phyloP scores from a whole-genome alignment of 768 basidiomycete genomes.

The Scleroderma bovista region DNA sequence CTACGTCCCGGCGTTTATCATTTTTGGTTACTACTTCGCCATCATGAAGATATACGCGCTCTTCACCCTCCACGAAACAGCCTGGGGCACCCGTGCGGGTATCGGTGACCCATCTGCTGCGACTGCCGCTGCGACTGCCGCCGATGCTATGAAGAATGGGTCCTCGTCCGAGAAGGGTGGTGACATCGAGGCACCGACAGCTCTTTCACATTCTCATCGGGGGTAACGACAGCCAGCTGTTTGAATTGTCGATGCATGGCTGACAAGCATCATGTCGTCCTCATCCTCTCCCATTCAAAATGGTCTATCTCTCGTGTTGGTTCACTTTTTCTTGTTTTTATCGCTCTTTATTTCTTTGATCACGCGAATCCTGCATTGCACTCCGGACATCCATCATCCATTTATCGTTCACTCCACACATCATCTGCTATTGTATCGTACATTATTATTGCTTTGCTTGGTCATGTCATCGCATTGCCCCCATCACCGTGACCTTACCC shows the following conservation, averaged over 20 bases:
- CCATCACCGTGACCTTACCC: neutral
- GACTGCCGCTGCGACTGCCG: slow-evolving; percentile 52
- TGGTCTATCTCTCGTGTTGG: neutral
- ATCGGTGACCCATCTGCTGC: slow-evolving; percentile 80
- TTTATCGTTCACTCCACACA: neutral
- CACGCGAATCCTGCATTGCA: neutral
- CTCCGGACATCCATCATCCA: neutral
- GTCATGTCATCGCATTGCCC: neutral
- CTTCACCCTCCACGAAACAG: slow-evolving; percentile 89
- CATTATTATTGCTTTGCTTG: neutral
- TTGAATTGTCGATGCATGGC: too few species aligned
- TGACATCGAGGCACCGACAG: neutral
- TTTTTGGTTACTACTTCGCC: slow-evolving; percentile 92
- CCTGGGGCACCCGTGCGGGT: slow-evolving; percentile 94
- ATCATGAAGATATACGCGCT: slow-evolving; percentile 93
- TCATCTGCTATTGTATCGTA: neutral
- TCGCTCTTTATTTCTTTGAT: neutral
- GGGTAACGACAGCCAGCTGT: neutral
- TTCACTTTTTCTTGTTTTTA: neutral
- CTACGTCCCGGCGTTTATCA: slow-evolving; percentile 80
- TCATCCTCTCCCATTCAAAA: too few species aligned
- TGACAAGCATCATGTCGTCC: too few species aligned
- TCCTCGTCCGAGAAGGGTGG: slow-evolving; percentile 21
- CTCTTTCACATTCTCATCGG: neutral
- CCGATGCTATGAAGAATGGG: neutral